These are phyloP conservation scores for Metschnikowia cubensis DNA, from an alignment of 805 yeast genomes.

Conservation along the genomic window DNA sequence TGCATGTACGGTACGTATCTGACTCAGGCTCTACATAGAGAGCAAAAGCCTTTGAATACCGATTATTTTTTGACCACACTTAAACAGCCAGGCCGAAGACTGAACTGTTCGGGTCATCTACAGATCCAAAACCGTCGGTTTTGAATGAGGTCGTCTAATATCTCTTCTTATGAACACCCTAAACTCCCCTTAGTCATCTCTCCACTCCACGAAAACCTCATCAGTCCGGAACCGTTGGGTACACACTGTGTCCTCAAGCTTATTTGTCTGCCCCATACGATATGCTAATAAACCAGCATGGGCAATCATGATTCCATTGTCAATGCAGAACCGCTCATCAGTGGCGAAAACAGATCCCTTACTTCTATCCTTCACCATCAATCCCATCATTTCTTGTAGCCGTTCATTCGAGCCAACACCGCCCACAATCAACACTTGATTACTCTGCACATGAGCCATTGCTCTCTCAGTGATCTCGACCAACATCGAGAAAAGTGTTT, in stretches of 20 bases:
- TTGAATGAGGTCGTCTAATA: neutral
- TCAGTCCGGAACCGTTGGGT: conserved; percentile 94
- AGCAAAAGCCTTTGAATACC: conserved; percentile 12
- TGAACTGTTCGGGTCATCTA: conserved; percentile 12
- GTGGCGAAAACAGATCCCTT: conserved; percentile 90
- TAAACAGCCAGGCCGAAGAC: conserved; percentile 1
- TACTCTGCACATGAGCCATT: conserved; percentile 91
- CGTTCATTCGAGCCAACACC: conserved; percentile 97
- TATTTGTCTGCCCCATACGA: conserved; percentile 70
- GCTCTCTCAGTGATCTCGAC: conserved; percentile 98
- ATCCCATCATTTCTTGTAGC: conserved; percentile 93
- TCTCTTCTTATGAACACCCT: neutral
- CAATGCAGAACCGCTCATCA: conserved; percentile 95
- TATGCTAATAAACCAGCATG: conserved; percentile 91
- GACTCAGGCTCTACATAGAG: conserved; percentile 6
- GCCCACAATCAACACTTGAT: conserved; percentile 91
- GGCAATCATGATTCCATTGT: conserved; percentile 98
- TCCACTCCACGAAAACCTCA: conserved; percentile 87
- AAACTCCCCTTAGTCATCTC: conserved; percentile 47
- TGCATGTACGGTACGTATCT: conserved; percentile 18
- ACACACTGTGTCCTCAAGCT: conserved; percentile 70
- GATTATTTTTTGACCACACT: conserved; percentile 15
- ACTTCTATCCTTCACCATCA: conserved; percentile 80
- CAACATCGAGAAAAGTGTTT: conserved; percentile 88
- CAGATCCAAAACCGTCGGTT: neutral